Conservation (phyloP, 2,329 filamentous ascomycete species). For the Chalara sp. region DNA sequence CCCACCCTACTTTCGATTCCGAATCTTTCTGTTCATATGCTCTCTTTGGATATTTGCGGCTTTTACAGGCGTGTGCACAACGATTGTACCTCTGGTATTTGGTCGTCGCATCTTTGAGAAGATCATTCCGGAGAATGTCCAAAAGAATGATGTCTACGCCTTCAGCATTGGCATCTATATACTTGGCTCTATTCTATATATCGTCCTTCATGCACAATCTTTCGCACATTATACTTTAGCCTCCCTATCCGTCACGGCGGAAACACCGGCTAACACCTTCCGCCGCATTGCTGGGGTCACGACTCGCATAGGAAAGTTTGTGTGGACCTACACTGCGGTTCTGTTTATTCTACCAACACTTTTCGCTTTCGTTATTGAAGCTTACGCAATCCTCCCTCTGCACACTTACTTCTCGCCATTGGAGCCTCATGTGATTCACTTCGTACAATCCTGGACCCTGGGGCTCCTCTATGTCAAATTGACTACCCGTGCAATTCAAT, state of each 20-base stretch:
- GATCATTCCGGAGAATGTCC: slow-evolving; percentile 63
- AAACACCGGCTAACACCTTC: slow-evolving; percentile 22
- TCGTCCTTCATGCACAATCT: slow-evolving; percentile 42
- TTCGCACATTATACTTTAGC: slow-evolving; percentile 26
- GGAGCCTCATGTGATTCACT: slow-evolving; percentile 65
- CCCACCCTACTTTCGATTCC: slow-evolving; percentile 74
- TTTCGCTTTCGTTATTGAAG: slow-evolving; percentile 72
- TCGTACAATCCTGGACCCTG: slow-evolving; percentile 91
- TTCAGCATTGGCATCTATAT: slow-evolving; percentile 87
- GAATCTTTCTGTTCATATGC: slow-evolving; percentile 80
- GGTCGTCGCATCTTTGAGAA: slow-evolving; percentile 72
- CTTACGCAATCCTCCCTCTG: slow-evolving; percentile 82
- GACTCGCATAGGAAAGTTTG: slow-evolving; percentile 35
- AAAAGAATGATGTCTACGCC: slow-evolving; percentile 92
- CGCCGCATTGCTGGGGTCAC: slow-evolving; percentile 12
- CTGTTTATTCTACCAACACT: slow-evolving; percentile 75
- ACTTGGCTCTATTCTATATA: slow-evolving; percentile 62
- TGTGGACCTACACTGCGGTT: slow-evolving; percentile 71
- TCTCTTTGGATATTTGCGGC: slow-evolving; percentile 93
- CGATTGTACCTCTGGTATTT: slow-evolving; percentile 79
- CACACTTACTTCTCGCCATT: slow-evolving; percentile 24
- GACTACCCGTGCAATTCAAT: slow-evolving; percentile 59
- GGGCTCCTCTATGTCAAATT: slow-evolving; percentile 88
- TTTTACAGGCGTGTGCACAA: slow-evolving; percentile 75
- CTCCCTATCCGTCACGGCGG: slow-evolving; percentile 18